Conservation (phyloP, 2,329 filamentous ascomycete species). For the Colletotrichum scovillei region DNA sequence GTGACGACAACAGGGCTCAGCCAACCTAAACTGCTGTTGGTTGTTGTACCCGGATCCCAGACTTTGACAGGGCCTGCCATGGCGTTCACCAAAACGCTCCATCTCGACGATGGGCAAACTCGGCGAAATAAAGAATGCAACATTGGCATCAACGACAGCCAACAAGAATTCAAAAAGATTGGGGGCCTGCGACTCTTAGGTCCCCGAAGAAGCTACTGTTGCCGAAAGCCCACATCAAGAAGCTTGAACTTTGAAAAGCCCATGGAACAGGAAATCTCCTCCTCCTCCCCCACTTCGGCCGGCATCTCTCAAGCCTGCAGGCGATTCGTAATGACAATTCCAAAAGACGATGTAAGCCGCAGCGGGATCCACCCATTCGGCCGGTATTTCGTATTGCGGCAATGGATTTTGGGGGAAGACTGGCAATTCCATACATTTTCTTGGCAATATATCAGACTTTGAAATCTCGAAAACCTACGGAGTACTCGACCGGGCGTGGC, state of each 20-base stretch:
- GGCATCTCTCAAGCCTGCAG: neutral
- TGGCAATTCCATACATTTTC: neutral
- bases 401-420: neutral
- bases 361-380: neutral
- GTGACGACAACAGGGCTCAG: too few relatives aligned
- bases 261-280: too few relatives aligned
- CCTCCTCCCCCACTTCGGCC: too few relatives aligned
- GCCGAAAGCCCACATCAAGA: conserved; percentile 19
- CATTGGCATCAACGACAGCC: neutral
- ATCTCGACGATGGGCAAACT: too few relatives aligned
- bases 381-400: conserved; percentile 1
- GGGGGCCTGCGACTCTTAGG: neutral
- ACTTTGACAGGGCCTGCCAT: too few relatives aligned
- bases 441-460: neutral
- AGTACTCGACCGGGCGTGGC: neutral
- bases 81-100: neutral
- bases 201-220: neutral
- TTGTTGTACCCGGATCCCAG: neutral
- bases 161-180: neutral
- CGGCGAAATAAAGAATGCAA: neutral
- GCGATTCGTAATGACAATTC: neutral
- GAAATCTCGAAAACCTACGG: too few relatives aligned
- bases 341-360: neutral
- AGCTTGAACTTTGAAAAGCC: neutral
- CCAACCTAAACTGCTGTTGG: neutral